Conservation (phyloP, 352 stramenopile species). For the Globisporangium paroecandrum region DNA sequence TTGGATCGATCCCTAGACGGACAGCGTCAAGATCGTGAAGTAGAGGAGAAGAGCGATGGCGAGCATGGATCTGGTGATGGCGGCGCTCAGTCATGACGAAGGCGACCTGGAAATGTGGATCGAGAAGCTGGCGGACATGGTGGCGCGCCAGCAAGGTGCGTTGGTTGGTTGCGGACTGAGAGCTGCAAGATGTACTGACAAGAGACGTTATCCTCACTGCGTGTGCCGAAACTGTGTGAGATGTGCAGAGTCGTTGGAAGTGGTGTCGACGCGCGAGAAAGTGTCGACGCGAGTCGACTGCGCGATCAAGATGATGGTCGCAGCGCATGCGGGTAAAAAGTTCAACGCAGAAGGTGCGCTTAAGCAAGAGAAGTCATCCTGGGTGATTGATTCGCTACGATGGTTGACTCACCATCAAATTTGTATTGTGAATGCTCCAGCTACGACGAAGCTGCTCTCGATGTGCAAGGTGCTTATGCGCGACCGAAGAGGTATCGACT, state of each 20-base stretch:
- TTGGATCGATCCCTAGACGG: not conserved
- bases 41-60: not conserved
- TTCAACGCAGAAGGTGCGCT: conserved; percentile 23
- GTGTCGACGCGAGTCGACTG: conserved; percentile 14
- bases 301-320: conserved; percentile 13
- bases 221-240: not conserved
- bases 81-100: not conserved
- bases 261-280: conserved; percentile 18
- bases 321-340: conserved; percentile 8
- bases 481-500: conserved; percentile 55
- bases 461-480: conserved; percentile 64
- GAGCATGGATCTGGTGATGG: conserved; percentile 4
- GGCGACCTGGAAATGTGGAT: conserved; percentile 22
- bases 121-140: conserved; percentile 34
- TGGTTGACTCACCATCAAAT: not conserved
- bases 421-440: conserved; percentile 6
- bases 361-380: not conserved
- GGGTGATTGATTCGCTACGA: not conserved
- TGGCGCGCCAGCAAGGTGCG: conserved; percentile 26
- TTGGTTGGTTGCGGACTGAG: not conserved
- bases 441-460: conserved; percentile 26
- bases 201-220: not conserved
- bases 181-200: not conserved
- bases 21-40: not conserved
- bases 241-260: conserved; percentile 20